Conservation (phyloP, 345 rosid genomes). For the Hibiscus tridactylites region DNA sequence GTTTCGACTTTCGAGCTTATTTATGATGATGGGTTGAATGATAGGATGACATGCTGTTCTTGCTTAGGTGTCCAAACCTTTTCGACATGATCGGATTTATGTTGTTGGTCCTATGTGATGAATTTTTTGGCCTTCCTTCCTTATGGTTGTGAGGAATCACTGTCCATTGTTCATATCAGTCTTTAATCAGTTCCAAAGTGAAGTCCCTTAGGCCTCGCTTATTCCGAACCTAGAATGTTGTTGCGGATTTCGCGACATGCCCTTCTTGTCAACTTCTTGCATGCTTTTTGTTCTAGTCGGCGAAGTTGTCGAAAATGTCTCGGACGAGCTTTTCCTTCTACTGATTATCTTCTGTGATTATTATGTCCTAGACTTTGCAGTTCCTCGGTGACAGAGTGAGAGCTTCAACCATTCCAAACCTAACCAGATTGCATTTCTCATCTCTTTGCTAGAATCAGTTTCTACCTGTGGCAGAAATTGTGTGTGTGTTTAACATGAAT, state of each 20-base stretch:
- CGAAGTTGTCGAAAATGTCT: neutral
- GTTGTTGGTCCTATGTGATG: neutral
- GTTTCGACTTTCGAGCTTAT: neutral
- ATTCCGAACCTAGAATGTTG: neutral
- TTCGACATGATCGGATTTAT: neutral
- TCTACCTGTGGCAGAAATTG: neutral
- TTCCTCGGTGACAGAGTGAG: constrained; percentile 56
- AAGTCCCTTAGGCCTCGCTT: constrained; percentile 6
- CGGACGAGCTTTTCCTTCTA: constrained; percentile 5
- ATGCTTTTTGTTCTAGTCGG: constrained; percentile 8
- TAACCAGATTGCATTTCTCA: constrained; percentile 1
- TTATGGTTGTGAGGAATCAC: too few relatives aligned
- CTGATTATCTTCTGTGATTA: constrained; percentile 27
- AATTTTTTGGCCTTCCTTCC: neutral
- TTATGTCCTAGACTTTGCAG: constrained; percentile 54
- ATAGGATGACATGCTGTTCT: neutral
- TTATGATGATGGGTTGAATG: neutral
- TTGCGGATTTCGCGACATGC: neutral
- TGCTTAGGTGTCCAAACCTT: neutral
- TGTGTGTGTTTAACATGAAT: neutral
- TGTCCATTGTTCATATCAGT: neutral
- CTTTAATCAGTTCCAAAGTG: neutral
- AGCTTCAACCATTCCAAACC: constrained; percentile 17
- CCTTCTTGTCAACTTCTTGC: neutral
- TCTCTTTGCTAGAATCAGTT: neutral